Percentiles rank a stretch among this genome's conserved stretches.
phyloP scores from a whole-genome alignment of 2,329 filamentous ascomycete genomes.

The Diaporthe citriasiana region DNA sequence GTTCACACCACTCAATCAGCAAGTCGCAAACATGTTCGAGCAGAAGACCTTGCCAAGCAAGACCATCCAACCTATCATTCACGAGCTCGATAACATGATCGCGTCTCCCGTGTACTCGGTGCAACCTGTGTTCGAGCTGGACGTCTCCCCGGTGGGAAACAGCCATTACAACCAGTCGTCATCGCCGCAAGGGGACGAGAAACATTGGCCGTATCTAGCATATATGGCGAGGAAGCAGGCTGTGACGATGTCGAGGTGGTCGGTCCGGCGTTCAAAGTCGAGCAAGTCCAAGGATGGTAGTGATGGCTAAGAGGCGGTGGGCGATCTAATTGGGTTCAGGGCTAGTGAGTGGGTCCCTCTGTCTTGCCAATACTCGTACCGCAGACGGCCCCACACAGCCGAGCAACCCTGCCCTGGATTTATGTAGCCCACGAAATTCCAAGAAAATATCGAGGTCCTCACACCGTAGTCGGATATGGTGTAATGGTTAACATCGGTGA shows the following conservation, averaged over 20 bases:
- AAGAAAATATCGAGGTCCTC: constrained; percentile 8
- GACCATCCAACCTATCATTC: constrained; percentile 37
- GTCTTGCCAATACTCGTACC: background rate
- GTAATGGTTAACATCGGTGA: constrained; percentile 43
- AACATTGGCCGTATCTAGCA: constrained; percentile 32
- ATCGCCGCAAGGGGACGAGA: constrained; percentile 2
- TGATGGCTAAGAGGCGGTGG: constrained; percentile 12
- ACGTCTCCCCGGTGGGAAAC: constrained; percentile 12
- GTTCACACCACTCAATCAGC: constrained; percentile 35
- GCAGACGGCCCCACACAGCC: constrained; percentile 1
- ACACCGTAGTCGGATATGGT: constrained; percentile 41
- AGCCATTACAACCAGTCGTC: constrained; percentile 5
- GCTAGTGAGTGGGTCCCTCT: background rate
- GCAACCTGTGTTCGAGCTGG: constrained; percentile 5
- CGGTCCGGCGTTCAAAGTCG: constrained; percentile 31
- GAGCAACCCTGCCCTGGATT: background rate
- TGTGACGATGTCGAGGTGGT: constrained; percentile 38
- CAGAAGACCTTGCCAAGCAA: constrained; percentile 32
- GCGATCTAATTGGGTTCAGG: background rate
- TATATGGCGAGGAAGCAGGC: constrained; percentile 42
- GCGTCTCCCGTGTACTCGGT: constrained; percentile 6
- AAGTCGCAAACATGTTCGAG: constrained; percentile 30
- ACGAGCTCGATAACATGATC: constrained; percentile 30
- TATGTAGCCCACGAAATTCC: constrained; percentile 5
- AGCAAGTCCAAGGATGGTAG: background rate